A percentile compares a stretch with the other conserved stretches of the same genome.
Conservation (phyloP, 2,329 filamentous ascomycete genomes). For the Leptodontidium sp. region DNA sequence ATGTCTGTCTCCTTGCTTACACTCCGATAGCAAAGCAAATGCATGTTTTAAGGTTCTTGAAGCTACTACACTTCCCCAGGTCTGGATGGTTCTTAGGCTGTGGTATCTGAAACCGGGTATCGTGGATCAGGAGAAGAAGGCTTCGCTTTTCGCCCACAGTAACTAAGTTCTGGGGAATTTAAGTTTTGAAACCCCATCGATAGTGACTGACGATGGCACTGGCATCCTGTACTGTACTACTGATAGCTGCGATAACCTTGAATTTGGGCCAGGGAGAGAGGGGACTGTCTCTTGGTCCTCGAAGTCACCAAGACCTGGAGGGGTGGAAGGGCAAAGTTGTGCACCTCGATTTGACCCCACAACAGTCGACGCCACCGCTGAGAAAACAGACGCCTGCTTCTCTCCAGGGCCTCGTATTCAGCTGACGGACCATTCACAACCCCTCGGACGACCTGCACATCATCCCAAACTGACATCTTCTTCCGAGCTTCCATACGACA, state of each 20-base stretch:
- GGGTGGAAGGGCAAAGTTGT: background rate
- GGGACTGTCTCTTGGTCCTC: background rate
- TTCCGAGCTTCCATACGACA: slow-evolving; percentile 6
- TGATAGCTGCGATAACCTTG: background rate
- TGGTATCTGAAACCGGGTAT: slow-evolving; percentile 24
- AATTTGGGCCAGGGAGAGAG: background rate
- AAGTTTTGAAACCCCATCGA: slow-evolving; percentile 18
- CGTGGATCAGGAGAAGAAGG: background rate
- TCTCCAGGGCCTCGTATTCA: slow-evolving; percentile 29
- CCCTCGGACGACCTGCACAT: background rate
- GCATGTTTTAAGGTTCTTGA: slow-evolving; percentile 8
- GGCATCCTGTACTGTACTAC: background rate
- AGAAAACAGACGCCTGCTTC: slow-evolving; percentile 30
- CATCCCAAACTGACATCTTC: slow-evolving; percentile 14
- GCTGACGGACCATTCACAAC: slow-evolving; percentile 5
- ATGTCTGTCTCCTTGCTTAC: background rate
- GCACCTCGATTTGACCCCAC: slow-evolving; percentile 7
- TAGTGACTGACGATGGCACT: background rate
- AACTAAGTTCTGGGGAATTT: background rate
- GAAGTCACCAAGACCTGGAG: slow-evolving; percentile 6
- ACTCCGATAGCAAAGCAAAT: background rate
- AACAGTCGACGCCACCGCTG: slow-evolving; percentile 28
- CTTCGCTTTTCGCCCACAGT: background rate
- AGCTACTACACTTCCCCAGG: slow-evolving; percentile 24
- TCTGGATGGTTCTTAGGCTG: slow-evolving; percentile 15